Conservation (phyloP, 2,329 filamentous ascomycete genomes). For the Hirsutella minnesotensis region DNA sequence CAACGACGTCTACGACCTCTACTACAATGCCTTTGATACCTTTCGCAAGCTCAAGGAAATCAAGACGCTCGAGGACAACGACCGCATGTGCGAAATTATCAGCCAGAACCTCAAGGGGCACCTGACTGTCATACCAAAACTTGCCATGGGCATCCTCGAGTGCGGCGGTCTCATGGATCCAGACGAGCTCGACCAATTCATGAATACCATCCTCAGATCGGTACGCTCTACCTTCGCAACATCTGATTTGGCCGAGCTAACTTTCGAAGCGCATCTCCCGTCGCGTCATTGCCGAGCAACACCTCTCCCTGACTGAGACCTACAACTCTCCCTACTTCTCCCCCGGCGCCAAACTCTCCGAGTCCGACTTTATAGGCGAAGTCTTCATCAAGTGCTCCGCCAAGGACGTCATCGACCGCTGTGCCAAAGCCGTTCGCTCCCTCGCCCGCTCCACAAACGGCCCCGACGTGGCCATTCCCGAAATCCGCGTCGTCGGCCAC, state of each 20-base stretch:
- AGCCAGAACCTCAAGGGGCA: conserved; percentile 74
- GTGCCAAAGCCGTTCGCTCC: conserved; percentile 62
- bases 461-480: conserved; percentile 57
- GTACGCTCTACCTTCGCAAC: conserved; percentile 33
- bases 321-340: conserved; percentile 88
- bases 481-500: conserved; percentile 75
- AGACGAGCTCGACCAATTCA: conserved; percentile 79
- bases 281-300: conserved; percentile 93
- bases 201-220: conserved; percentile 85
- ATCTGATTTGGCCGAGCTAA: conserved; percentile 3
- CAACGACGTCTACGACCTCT: conserved; percentile 89
- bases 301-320: conserved; percentile 87
- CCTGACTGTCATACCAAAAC: conserved; percentile 81
- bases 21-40: conserved; percentile 90
- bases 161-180: conserved; percentile 72
- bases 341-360: conserved; percentile 59
- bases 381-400: conserved; percentile 91
- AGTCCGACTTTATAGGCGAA: conserved; percentile 83
- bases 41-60: conserved; percentile 79
- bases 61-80: conserved; percentile 79
- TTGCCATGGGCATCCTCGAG: conserved; percentile 90
- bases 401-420: conserved; percentile 75
- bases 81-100: conserved; percentile 71
- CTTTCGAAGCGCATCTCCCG: conserved; percentile 69
- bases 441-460: conserved; percentile 69